These are phyloP conservation scores for Aspergillus versicolor DNA, from an alignment of 2,329 filamentous ascomycete species.

Conservation along the genomic window DNA sequence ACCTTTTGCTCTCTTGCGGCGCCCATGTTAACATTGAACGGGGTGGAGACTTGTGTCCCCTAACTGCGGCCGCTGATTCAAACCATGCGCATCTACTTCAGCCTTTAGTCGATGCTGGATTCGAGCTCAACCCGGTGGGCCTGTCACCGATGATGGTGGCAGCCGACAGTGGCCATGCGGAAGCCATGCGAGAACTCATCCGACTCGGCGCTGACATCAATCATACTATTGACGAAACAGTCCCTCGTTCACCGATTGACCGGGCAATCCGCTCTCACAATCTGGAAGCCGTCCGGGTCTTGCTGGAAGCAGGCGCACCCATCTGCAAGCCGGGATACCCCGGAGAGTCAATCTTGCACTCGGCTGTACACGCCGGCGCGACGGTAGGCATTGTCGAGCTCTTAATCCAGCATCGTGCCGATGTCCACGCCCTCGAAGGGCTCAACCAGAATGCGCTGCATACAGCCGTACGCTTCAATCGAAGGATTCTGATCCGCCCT, in stretches of 20 bases:
- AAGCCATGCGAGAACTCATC: neutral
- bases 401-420: neutral
- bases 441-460: neutral
- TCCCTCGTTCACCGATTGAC: neutral
- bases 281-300: neutral
- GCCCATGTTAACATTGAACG: neutral
- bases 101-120: neutral
- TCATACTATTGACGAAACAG: neutral
- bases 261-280: fast-evolving
- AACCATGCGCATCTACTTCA: neutral
- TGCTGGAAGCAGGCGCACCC: neutral
- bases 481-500: neutral
- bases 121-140: neutral
- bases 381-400: neutral
- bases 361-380: too few relatives aligned
- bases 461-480: neutral
- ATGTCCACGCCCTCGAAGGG: neutral
- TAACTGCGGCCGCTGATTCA: neutral
- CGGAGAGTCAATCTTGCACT: neutral
- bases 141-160: neutral
- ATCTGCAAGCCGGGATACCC: neutral
- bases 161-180: neutral
- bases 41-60: neutral
- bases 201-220: neutral
- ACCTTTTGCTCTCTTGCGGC: neutral